These are phyloP conservation scores for Aschersonia sp. DNA, from an alignment of 2,329 filamentous ascomycete species.

Conservation along the genomic window DNA sequence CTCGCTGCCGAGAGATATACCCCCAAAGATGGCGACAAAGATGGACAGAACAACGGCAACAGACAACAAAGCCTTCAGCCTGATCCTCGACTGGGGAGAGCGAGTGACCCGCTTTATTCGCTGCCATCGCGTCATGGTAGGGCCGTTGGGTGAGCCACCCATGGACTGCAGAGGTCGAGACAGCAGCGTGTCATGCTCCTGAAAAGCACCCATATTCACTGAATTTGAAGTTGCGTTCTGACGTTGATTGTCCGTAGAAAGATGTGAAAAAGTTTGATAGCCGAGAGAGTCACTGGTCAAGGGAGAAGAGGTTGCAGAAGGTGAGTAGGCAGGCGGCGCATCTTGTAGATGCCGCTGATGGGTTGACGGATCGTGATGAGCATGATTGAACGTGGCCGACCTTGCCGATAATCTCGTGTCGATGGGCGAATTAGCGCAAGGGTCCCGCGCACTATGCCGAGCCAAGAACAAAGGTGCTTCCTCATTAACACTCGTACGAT, in stretches of 20 bases:
- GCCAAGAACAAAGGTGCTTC: slow-evolving; percentile 3
- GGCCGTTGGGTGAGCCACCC: slow-evolving; percentile 15
- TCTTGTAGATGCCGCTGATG: slow-evolving; percentile 15
- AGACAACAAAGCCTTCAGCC: slow-evolving; percentile 15
- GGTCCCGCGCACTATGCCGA: slow-evolving; percentile 2
- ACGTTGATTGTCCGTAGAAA: background rate
- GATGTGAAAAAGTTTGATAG: slow-evolving; percentile 28
- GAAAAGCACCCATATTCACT: slow-evolving; percentile 24
- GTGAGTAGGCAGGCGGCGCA: slow-evolving; percentile 37
- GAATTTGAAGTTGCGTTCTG: slow-evolving; percentile 3
- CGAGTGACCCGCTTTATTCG: slow-evolving; percentile 11
- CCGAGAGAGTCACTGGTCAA: slow-evolving; percentile 9
- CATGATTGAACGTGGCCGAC: background rate
- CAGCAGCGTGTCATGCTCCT: slow-evolving; percentile 29
- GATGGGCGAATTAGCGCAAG: background rate
- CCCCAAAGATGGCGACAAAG: slow-evolving; percentile 9
- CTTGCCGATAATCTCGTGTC: background rate
- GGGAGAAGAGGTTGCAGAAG: slow-evolving; percentile 21
- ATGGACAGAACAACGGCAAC: slow-evolving; percentile 18
- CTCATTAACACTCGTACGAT: slow-evolving; percentile 11
- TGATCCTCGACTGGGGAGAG: slow-evolving; percentile 10
- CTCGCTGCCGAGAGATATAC: slow-evolving; percentile 8
- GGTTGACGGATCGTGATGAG: background rate
- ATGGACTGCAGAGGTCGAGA: slow-evolving; percentile 30
- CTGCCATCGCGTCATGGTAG: slow-evolving; percentile 12